Base-by-base conservation (phyloP, 2,329 filamentous ascomycete species). In the Phyllosticta paracitricarpa region DNA sequence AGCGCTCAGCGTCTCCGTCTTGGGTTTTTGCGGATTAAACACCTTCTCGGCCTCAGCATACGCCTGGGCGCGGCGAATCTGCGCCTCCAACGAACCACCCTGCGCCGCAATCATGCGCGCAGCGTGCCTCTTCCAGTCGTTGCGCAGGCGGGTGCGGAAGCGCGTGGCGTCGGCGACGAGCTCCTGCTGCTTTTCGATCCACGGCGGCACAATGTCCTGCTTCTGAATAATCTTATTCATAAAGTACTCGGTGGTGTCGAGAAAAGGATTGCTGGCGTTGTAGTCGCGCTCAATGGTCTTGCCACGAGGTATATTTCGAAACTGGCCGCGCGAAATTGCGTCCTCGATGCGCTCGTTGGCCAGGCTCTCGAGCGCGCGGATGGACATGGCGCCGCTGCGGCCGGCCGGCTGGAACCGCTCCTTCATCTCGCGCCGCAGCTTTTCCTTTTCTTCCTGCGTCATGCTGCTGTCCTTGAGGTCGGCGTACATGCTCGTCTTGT, bases 111-210 rank as follows among this genome's bases (percentile, higher is more conserved):
- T 95, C 67, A 86, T 82, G 57, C 89, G 79, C 1, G 90, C 86
- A 4, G 89, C 90, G 73, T 96, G 89, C 40, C 91, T 82, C 70
- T 84, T 86, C 93, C 93, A 97, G 67, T 96, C 91, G 51, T 81
- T 84, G 40, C 92, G 80, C 63, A 97, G 70, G n/a, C 90, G 79
- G 2, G 79, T 76, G 2, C 94, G 83, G 70, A 99, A 97, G 1
- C 81, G 79, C 12, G 79, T 81, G 0, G 86, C 82, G 0, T 89
- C 82, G 63, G 84, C 85, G 10, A 85, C 81, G 5, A 97, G 78
- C 68, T 97, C 91, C 71, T 97, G 93, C 73, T 99, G 94, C 76
- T 97, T 97, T 75, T 99, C 94, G 63, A 99, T 97, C 94, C 94
- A 99, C 0, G 93, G 93, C 0, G 94, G 94, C 0, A 96, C 90